Evolutionary conservation across 1,139 yeast genomes (phyloP).

Genomic region (Saccharomyces hybrid): DNA sequence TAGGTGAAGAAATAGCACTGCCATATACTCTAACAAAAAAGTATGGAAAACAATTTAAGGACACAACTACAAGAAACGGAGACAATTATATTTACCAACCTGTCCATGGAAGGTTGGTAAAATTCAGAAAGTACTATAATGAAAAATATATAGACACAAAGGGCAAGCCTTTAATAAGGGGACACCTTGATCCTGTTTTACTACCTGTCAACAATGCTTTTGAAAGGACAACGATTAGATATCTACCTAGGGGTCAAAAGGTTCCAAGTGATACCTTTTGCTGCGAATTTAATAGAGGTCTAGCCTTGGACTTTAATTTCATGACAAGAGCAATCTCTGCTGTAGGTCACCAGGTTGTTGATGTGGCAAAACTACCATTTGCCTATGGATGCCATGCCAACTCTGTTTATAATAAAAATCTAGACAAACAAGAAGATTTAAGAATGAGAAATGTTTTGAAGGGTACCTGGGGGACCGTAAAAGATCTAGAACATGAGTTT

Average conservation of each 20-base stretch:
- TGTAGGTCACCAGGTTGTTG: slow-evolving; percentile 15
- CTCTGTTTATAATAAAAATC: slow-evolving; percentile 29
- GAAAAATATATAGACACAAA: slow-evolving; percentile 43
- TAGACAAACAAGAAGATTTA: slow-evolving; percentile 27
- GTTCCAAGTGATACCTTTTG: slow-evolving; percentile 39
- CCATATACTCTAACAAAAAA: slow-evolving; percentile 27
- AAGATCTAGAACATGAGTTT: slow-evolving; percentile 20
- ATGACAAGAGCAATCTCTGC: slow-evolving; percentile 30
- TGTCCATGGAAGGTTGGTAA: slow-evolving; percentile 35
- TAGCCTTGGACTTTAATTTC: slow-evolving; percentile 39
- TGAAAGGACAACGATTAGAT: slow-evolving; percentile 38
- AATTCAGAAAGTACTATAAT: slow-evolving; percentile 38
- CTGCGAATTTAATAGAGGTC: slow-evolving; percentile 47
- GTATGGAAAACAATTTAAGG: slow-evolving; percentile 28
- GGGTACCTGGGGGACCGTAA: slow-evolving; percentile 26
- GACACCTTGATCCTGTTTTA: slow-evolving; percentile 55
- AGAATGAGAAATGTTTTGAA: slow-evolving; percentile 19
- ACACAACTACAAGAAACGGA: slow-evolving; percentile 19
- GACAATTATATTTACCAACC: slow-evolving; percentile 38
- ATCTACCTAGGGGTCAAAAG: slow-evolving; percentile 41
- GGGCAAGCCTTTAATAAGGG: slow-evolving; percentile 54
- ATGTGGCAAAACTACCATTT: slow-evolving; percentile 27
- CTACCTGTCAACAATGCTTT: slow-evolving; percentile 51
- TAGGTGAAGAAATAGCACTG: slow-evolving; percentile 25
- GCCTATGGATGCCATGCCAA: slow-evolving; percentile 28